phyloP scores from a whole-genome alignment of 2,329 filamentous ascomycete species.

The Ascomycota sp. region DNA sequence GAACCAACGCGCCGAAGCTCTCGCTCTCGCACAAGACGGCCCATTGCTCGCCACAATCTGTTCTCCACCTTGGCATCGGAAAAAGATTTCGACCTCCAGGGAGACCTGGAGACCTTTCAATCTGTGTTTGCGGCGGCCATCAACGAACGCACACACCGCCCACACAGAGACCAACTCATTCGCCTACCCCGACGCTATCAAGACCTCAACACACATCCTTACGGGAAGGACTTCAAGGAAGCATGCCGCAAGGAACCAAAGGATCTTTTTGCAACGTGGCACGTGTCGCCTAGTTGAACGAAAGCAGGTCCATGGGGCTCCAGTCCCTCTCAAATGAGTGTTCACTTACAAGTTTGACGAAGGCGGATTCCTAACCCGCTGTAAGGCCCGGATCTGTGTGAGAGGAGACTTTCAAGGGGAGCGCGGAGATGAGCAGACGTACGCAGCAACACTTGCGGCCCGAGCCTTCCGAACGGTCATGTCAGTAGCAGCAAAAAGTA shows the following conservation, averaged over 20 bases:
- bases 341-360: conserved; percentile 2
- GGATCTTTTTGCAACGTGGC: neutral
- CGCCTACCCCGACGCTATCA: conserved; percentile 1
- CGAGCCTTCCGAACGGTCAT: neutral
- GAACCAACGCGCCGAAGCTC: too few relatives aligned
- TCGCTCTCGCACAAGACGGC: neutral
- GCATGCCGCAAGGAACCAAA: neutral
- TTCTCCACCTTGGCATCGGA: too few relatives aligned
- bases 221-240: neutral
- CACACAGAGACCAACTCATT: neutral
- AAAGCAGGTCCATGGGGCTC: neutral
- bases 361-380: neutral
- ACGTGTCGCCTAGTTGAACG: neutral
- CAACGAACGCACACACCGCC: neutral
- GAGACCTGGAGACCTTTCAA: neutral
- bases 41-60: too few relatives aligned
- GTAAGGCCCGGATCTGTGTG: conserved; percentile 1
- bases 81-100: neutral
- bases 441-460: neutral
- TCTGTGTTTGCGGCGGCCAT: neutral
- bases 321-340: conserved; percentile 1
- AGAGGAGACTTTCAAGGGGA: neutral
- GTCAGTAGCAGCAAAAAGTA: neutral
- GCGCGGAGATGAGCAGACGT: neutral
- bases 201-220: neutral